These are phyloP conservation scores for Phaeosphaeriaceae sp. DNA, from an alignment of 2,329 filamentous ascomycete genomes.

Conservation along the genomic window DNA sequence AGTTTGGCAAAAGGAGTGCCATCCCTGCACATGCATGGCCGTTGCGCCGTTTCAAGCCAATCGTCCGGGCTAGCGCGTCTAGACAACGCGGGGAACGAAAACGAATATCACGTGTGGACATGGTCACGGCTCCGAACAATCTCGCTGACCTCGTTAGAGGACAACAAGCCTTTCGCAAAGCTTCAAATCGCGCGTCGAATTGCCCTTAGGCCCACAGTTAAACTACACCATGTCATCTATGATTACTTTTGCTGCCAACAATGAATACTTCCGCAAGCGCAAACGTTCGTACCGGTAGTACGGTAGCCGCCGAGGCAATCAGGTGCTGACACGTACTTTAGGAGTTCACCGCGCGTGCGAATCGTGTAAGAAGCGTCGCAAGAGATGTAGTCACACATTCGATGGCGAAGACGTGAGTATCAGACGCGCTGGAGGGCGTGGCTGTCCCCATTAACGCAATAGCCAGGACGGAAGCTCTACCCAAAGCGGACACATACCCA, in stretches of 20 bases:
- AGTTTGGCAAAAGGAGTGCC: background rate
- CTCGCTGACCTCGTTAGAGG: conserved; percentile 29
- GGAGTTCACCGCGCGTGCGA: conserved; percentile 53
- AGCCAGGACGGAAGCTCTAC: conserved; percentile 43
- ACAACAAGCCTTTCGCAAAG: conserved; percentile 21
- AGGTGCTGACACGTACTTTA: conserved; percentile 33
- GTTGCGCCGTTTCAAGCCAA: background rate
- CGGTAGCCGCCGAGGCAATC: conserved; percentile 14
- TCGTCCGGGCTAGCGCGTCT: conserved; percentile 8
- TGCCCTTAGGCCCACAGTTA: conserved; percentile 9
- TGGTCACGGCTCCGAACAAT: conserved; percentile 19
- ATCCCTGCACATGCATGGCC: background rate
- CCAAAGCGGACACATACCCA: conserved; percentile 44
- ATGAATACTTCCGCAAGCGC: conserved; percentile 53
- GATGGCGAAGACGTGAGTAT: conserved; percentile 37
- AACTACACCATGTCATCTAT: conserved; percentile 47
- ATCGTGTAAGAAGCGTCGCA: conserved; percentile 50
- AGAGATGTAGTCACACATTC: conserved; percentile 49
- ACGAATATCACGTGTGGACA: conserved; percentile 27
- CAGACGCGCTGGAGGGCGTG: conserved; percentile 1
- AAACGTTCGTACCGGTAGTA: conserved; percentile 41
- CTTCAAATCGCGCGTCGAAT: conserved; percentile 11
- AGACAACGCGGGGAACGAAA: conserved; percentile 31
- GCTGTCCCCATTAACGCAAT: conserved; percentile 6
- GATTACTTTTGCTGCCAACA: conserved; percentile 54